Conservation (phyloP, 2,329 filamentous ascomycete species). For the Chaetothyriales sp. region DNA sequence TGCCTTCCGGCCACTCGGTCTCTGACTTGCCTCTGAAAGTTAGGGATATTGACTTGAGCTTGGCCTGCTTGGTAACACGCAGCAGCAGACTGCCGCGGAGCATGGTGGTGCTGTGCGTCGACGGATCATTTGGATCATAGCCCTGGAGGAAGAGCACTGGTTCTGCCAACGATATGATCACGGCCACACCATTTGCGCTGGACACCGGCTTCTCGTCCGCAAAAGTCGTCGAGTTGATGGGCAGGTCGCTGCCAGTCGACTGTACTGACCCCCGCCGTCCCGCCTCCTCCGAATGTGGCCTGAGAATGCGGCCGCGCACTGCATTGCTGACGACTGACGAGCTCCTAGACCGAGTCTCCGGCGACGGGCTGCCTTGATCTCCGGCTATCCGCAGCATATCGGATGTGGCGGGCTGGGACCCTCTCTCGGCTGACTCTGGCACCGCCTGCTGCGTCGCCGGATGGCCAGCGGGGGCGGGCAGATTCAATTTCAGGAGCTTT, state of each 20-base stretch:
- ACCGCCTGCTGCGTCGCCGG: constrained; percentile 9
- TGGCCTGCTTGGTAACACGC: constrained; percentile 72
- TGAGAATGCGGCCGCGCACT: constrained; percentile 16
- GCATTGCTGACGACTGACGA: constrained; percentile 15
- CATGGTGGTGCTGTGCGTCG: constrained; percentile 58
- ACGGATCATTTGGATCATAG: constrained; percentile 34
- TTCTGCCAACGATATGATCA: constrained; percentile 33
- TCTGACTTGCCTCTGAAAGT: constrained; percentile 72
- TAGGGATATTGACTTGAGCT: constrained; percentile 80
- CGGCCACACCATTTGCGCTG: constrained; percentile 33
- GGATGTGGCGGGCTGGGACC: constrained; percentile 20
- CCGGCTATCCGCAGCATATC: constrained; percentile 1
- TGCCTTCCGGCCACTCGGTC: constrained; percentile 94
- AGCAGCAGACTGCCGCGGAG: constrained; percentile 71
- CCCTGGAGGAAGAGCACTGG: constrained; percentile 35
- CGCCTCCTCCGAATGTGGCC: constrained; percentile 17
- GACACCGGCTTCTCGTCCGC: constrained; percentile 34
- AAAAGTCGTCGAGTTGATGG: constrained; percentile 22
- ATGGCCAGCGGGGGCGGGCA: constrained; percentile 19
- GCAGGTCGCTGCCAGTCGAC: constrained; percentile 15
- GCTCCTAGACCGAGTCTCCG: constrained; percentile 12
- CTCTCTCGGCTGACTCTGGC: constrained; percentile 19
- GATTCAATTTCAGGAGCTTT: constrained; percentile 29
- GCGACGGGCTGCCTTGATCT: constrained; percentile 8
- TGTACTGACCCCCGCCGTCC: constrained; percentile 10